phyloP scores from a whole-genome alignment of 805 yeast species.

The Candida succiphila region DNA sequence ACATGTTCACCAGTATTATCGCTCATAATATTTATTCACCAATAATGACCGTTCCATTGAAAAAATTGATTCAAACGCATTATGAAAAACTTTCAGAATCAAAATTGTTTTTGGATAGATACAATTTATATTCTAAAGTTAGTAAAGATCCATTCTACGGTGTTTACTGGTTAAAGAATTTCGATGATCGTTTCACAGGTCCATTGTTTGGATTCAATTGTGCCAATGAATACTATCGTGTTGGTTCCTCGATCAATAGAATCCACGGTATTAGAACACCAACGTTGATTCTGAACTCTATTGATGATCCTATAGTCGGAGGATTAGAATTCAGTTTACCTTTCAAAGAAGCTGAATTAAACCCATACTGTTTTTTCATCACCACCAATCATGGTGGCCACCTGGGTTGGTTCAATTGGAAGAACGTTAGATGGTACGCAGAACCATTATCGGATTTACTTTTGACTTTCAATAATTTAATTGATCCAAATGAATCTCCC shows the following conservation, averaged over 20 bases:
- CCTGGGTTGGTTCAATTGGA: constrained; percentile 61
- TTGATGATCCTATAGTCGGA: constrained; percentile 71
- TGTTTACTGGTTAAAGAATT: constrained; percentile 34
- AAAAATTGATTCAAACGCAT: constrained; percentile 33
- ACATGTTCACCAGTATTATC: constrained; percentile 29
- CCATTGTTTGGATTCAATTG: constrained; percentile 55
- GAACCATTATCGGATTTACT: constrained; percentile 36
- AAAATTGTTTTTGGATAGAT: constrained; percentile 12
- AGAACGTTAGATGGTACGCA: constrained; percentile 60
- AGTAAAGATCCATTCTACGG: constrained; percentile 7
- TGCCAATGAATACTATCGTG: constrained; percentile 55
- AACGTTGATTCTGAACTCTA: constrained; percentile 47
- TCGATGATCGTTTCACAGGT: constrained; percentile 59
- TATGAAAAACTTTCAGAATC: constrained; percentile 25
- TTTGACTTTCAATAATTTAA: constrained; percentile 9
- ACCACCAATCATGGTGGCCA: constrained; percentile 72
- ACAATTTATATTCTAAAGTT: constrained; percentile 9
- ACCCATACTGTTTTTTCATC: constrained; percentile 51
- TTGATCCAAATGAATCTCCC: constrained; percentile 1
- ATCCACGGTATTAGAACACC: constrained; percentile 51
- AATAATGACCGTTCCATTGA: constrained; percentile 37
- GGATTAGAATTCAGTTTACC: constrained; percentile 35
- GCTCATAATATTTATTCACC: constrained; percentile 40
- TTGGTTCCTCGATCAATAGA: constrained; percentile 47
- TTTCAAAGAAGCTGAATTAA: constrained; percentile 32